Evolutionary conservation across 83 land plant species (phyloP).

Genomic region (Picea engelmannii): DNA sequence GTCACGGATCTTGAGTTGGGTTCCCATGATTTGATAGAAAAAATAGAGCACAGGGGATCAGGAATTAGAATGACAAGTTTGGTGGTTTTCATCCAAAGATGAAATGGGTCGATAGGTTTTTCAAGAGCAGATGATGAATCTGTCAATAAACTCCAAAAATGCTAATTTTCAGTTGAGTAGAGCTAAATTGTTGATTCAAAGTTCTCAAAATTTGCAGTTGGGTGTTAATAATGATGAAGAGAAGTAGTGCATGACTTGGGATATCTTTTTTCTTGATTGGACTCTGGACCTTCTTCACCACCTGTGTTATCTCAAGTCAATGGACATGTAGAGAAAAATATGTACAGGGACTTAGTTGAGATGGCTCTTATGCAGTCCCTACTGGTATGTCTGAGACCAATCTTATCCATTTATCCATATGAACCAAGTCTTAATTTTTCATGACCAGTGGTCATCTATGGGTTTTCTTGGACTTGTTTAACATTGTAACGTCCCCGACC

Average conservation of each 20-base stretch:
- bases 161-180: not conserved
- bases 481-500: too few species aligned
- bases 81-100: not conserved
- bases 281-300: conserved; percentile 9
- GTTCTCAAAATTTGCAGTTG: not conserved
- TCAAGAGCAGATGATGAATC: not conserved
- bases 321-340: not conserved
- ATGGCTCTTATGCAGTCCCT: not conserved
- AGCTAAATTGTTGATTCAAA: not conserved
- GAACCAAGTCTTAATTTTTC: not conserved
- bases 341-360: conserved; percentile 5
- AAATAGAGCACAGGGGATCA: not conserved
- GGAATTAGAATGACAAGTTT: not conserved
- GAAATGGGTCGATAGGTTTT: not conserved
- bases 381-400: not conserved
- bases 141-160: not conserved
- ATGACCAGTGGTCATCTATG: not conserved
- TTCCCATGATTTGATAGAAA: too few species aligned
- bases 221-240: not conserved
- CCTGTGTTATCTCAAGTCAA: not conserved
- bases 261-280: not conserved
- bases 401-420: not conserved
- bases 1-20: too few species aligned
- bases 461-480: not conserved
- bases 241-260: not conserved